Evolutionary conservation across 2,329 filamentous ascomycete species (phyloP).

Genomic region (Claviceps capensis): DNA sequence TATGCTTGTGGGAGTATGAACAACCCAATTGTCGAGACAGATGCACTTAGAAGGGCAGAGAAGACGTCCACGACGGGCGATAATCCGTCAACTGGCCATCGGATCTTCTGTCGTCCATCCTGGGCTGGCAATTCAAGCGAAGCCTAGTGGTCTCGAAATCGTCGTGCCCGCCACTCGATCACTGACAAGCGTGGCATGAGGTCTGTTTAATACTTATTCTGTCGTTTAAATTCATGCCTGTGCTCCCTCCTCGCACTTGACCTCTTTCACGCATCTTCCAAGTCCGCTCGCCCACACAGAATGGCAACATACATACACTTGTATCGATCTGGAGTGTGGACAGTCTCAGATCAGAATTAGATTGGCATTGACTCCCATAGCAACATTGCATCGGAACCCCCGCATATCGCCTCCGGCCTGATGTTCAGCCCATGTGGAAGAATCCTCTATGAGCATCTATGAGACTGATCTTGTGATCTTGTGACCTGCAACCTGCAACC

Average conservation of each 20-base stretch:
- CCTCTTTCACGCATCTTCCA: too few species aligned
- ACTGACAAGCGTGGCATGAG: too few species aligned
- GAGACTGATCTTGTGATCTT: neutral
- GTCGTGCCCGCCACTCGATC: too few species aligned
- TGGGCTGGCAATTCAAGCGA: neutral
- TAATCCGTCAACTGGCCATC: neutral
- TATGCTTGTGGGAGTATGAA: conserved; percentile 49
- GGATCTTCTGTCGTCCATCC: neutral
- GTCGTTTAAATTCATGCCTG: too few species aligned
- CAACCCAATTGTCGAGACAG: neutral
- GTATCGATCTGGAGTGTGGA: neutral
- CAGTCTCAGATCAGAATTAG: neutral
- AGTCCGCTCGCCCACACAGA: neutral
- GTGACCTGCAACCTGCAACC: neutral
- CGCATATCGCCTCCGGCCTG: neutral
- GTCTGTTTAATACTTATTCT: too few species aligned
- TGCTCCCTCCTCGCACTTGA: too few species aligned
- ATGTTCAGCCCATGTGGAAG: neutral
- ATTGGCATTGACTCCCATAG: neutral
- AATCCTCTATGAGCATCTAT: neutral
- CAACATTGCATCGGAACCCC: neutral
- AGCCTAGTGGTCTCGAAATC: neutral
- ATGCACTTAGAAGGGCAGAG: neutral
- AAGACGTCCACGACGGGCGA: neutral
- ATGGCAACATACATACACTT: neutral